Evolutionary conservation across 2,329 filamentous ascomycete genomes (phyloP).

Genomic region (Pseudogymnoascus sp.): DNA sequence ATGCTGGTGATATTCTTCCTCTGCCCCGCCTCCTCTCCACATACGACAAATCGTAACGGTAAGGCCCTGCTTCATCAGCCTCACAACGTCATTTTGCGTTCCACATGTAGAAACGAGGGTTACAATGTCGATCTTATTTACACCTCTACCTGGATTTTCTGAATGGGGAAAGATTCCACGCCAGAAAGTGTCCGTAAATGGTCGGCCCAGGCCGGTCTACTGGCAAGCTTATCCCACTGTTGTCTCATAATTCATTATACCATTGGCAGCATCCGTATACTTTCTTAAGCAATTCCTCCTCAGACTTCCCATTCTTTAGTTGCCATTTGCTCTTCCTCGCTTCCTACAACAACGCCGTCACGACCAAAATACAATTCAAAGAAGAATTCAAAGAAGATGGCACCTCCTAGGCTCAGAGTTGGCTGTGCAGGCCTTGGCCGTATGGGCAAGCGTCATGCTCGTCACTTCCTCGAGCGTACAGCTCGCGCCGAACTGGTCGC

Average conservation of each 20-base stretch:
- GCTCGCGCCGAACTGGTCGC: slow-evolving; percentile 44
- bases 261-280: neutral
- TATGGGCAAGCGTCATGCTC: slow-evolving; percentile 44
- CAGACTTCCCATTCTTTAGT: neutral
- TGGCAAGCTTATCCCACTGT: neutral
- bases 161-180: neutral
- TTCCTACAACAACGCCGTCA: neutral
- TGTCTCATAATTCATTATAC: neutral
- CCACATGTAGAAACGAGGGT: neutral
- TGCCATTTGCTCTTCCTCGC: neutral
- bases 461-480: slow-evolving; percentile 40
- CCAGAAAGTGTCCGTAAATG: neutral
- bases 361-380: neutral
- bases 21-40: neutral
- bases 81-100: neutral
- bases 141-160: neutral
- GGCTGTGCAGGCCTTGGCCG: slow-evolving; percentile 43
- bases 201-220: neutral
- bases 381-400: neutral
- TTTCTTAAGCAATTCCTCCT: neutral
- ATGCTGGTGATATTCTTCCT: neutral
- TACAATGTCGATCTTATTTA: neutral
- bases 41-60: neutral
- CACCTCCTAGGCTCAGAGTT: slow-evolving; percentile 32
- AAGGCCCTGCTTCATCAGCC: neutral